Evolutionary conservation across 768 basidiomycete species (phyloP).

Genomic region (Phanerochaete sordida): DNA sequence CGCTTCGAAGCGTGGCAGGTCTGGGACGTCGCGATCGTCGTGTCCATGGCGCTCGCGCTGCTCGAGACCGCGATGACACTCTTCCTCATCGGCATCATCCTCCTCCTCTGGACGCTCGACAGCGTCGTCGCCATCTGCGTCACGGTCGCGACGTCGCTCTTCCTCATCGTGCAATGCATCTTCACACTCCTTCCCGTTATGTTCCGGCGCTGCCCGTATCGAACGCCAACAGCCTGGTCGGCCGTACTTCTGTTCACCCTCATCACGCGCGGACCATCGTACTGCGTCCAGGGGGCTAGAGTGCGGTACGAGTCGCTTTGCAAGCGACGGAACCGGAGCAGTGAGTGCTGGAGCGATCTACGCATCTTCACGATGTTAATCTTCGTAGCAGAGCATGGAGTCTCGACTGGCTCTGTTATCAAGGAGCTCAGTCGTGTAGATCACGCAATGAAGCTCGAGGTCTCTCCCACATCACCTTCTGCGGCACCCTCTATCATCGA

Average conservation of each 20-base stretch:
- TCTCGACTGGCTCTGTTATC: no score
- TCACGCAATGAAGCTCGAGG: no score
- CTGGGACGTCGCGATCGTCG: not conserved
- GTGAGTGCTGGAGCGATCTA: no score
- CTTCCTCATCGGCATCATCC: not conserved
- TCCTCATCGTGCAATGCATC: not conserved
- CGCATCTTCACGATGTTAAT: no score
- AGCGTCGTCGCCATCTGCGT: not conserved
- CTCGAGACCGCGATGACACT: not conserved
- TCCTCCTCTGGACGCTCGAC: slow-evolving; percentile 4
- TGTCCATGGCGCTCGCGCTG: not conserved
- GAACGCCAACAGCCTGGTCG: not conserved
- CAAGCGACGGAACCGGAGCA: no score
- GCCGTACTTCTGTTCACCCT: not conserved
- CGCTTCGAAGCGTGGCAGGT: not conserved
- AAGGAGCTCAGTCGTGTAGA: no score
- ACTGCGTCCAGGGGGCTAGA: no score
- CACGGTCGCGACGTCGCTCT: not conserved
- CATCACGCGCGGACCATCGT: no score
- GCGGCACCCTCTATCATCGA: no score
- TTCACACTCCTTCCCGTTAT: not conserved
- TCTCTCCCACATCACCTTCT: no score
- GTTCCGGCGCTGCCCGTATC: not conserved
- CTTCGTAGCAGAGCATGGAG: no score
- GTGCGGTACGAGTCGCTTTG: no score